Evolutionary conservation across 192 early-diverging fungal species (phyloP), one percentile per base, ranked within the genome.

Genomic region (Backusella tuberculispora): DNA sequence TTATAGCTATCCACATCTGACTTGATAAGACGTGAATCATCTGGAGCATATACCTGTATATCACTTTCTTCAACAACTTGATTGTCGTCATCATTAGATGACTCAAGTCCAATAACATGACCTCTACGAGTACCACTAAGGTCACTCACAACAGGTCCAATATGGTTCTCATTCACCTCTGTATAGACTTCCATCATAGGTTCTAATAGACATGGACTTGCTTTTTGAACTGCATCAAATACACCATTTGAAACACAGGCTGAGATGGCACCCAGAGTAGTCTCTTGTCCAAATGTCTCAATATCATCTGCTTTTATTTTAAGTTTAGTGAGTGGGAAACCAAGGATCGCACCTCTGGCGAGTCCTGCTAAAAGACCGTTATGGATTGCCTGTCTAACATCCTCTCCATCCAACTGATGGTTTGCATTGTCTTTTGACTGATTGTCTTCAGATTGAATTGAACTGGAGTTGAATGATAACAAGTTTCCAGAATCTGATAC

Each of bases 161-260:
- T 85, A 77, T 90, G 80, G 40, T 86, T 75, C 66, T 90, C 93
- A 0, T 91, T 87, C 6, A 95, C 89, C 45, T 86, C 81, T 6
- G 97, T 87, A 7, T 77, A 71, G 0, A 95, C 86, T 70, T 90
- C 83, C 87, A 96, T 96, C 68, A 97, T 85, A 2, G 97, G 97
- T 77, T 99, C 95, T 3, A 96, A 80, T 63, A 97, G 68, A 41
- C 77, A 75, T 7, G 81, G 79, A 29, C 29, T 34, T 0, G 76
- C 80, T 29, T 77, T 72, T 5, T 74, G 69, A 29, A 93, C 69
- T 0, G 92, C 91, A 64, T 88, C 80, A 8, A 74, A 77, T n/a
- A 92, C 78, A 13, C 89, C 90, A 17, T 88, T 86, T n/a, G 86
- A 85, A 1, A 88, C 89, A 74, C 90, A 89, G 3, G 89, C 81